A percentile compares a stretch with the other conserved stretches of the same genome.
phyloP scores from a whole-genome alignment of 345 rosid species.

The Salix udensis region DNA sequence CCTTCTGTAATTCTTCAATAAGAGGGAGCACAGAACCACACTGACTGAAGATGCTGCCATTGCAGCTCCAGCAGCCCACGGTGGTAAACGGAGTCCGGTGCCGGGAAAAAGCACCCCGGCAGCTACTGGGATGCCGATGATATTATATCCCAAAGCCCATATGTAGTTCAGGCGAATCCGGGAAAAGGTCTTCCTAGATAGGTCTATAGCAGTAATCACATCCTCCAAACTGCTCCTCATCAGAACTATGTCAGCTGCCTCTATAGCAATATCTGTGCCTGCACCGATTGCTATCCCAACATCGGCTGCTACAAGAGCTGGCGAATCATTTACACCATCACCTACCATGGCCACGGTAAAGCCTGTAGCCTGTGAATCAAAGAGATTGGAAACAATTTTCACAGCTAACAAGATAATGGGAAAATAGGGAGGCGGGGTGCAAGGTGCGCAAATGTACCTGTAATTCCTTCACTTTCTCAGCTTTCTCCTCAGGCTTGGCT shows the following conservation, averaged over 20 bases:
- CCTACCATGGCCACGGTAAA: slow-evolving; percentile 88
- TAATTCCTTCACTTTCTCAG: slow-evolving; percentile 79
- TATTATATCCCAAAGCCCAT: slow-evolving; percentile 87
- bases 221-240: slow-evolving; percentile 94
- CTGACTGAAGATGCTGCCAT: slow-evolving; percentile 97
- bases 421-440: slow-evolving; percentile 3
- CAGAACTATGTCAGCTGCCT: slow-evolving; percentile 88
- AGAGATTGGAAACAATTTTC: not conserved
- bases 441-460: slow-evolving; percentile 44
- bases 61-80: slow-evolving; percentile 95
- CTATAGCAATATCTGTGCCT: slow-evolving; percentile 92
- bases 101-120: slow-evolving; percentile 77
- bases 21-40: slow-evolving; percentile 79
- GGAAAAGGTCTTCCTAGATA: slow-evolving; percentile 71
- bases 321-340: slow-evolving; percentile 94
- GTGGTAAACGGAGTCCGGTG: slow-evolving; percentile 66
- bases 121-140: slow-evolving; percentile 78
- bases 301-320: slow-evolving; percentile 91
- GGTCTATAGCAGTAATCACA: slow-evolving; percentile 83
- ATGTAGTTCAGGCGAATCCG: slow-evolving; percentile 82
- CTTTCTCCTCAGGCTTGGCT: slow-evolving; percentile 89
- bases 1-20: slow-evolving; percentile 64
- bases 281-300: slow-evolving; percentile 98
- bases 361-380: slow-evolving; percentile 51
- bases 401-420: not conserved